A percentile compares a stretch with the other conserved stretches of the same genome.
Conservation (phyloP, 2,329 filamentous ascomycete species). For the Didymella lethalis region DNA sequence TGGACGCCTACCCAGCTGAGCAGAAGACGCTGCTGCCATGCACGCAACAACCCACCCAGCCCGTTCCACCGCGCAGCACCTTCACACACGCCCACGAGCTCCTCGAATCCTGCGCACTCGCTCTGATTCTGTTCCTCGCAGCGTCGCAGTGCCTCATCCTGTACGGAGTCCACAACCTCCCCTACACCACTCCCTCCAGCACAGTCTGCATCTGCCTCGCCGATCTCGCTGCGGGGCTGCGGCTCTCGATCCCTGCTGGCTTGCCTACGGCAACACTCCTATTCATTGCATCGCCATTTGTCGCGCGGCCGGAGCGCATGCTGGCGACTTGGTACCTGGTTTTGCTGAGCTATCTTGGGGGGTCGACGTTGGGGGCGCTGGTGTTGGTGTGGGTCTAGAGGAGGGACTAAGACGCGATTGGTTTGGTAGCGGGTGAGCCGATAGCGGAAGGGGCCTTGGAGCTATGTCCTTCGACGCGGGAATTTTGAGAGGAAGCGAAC, state of each 20-base stretch:
- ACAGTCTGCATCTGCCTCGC: constrained; percentile 18
- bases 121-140: constrained; percentile 22
- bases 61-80: background rate
- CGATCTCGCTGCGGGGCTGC: constrained; percentile 30
- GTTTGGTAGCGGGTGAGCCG: constrained; percentile 21
- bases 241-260: constrained; percentile 30
- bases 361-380: constrained; percentile 31
- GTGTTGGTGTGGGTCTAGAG: constrained; percentile 19
- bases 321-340: constrained; percentile 30
- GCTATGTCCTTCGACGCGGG: constrained; percentile 6
- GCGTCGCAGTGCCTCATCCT: constrained; percentile 29
- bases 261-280: constrained; percentile 33
- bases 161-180: constrained; percentile 22
- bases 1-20: constrained; percentile 7
- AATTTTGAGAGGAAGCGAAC: constrained; percentile 11
- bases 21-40: constrained; percentile 18
- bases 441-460: constrained; percentile 28
- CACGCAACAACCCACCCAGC: background rate
- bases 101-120: constrained; percentile 14
- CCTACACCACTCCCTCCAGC: background rate
- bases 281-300: constrained; percentile 32
- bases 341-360: constrained; percentile 35
- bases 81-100: background rate
- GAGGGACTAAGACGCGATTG: constrained; percentile 18
- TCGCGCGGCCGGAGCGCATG: constrained; percentile 28